Evolutionary conservation across 352 stramenopile genomes (phyloP), one percentile per base, ranked within the genome.

Genomic region (Globisporangium nagaii): DNA sequence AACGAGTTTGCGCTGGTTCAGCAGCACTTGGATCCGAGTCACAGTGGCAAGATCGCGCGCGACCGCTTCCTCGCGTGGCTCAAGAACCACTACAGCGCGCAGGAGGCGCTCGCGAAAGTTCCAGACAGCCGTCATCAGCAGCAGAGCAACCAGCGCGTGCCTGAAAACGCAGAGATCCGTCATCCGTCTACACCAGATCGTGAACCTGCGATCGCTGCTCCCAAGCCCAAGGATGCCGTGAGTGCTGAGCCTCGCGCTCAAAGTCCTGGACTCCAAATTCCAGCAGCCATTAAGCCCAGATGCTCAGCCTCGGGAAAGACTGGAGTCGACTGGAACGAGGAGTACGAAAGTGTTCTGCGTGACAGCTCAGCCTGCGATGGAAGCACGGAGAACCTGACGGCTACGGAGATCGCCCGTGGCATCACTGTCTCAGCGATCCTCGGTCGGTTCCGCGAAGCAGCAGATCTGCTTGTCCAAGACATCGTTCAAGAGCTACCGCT

Each of bases 21-120:
- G 42, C 73, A 87, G 25, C 66, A 81, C 19, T 56, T 90, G 37
- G 79, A 86, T 32, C 66, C 75, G 0, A 62, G 62, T 15, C 52
- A 64, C 8, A 66, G 68, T 13, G 73, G 71, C 31, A 67, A 62
- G 35, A 75, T 82, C 30, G 58, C 60, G 32, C 71, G 65, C 42
- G 65, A 62, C 1, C 70, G 72, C 2, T 66, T 86, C 27, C 53
- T 86, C 10, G 53, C 56, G 2, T 76, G 67, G 61, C 62, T 82
- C 25, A 66, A 62, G 34, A 70, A 66, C 25, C 73, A 75, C 41
- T 82, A 71, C 42, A 66, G 36, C 13, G 40, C 53, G 8, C 59
- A 74, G 53, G 59, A 73, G 54, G 57, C 61, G 11, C 72, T 68
- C 39, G 9, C 20, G 15, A 57, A 57, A 10, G 53, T 72, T 3